Percentiles rank a stretch among this genome's conserved stretches.
Conservation (phyloP, 331 rosid genomes). For the Rhamnella rubrinervis region DNA sequence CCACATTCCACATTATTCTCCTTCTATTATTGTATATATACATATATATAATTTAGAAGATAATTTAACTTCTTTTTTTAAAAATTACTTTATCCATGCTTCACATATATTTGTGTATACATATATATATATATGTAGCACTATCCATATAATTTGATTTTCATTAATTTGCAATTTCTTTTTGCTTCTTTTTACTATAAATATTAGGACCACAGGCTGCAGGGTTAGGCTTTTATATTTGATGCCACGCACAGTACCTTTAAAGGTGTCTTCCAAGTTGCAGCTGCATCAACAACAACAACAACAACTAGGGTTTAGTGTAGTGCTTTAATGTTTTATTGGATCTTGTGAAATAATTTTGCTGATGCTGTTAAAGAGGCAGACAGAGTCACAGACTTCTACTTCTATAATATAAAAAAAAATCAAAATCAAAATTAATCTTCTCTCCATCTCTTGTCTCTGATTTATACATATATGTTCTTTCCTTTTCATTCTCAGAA, state of each 20-base stretch:
- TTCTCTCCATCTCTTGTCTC: constrained; percentile 25
- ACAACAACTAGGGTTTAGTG: constrained; percentile 29
- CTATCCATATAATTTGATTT: not conserved
- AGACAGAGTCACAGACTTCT: constrained; percentile 28
- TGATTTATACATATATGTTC: constrained; percentile 30
- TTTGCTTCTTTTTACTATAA: not conserved
- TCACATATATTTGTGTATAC: not conserved
- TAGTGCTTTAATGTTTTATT: constrained; percentile 47
- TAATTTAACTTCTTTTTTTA: not conserved
- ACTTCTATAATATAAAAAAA: not conserved
- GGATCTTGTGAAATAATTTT: constrained; percentile 60
- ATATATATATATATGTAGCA: not conserved
- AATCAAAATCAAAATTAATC: constrained; percentile 17
- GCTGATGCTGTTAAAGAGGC: constrained; percentile 7
- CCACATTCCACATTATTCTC: constrained; percentile 17
- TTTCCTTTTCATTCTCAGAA: constrained; percentile 58
- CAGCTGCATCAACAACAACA: constrained; percentile 7
- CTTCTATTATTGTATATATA: not conserved
- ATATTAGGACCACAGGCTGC: constrained; percentile 10
- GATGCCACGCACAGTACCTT: constrained; percentile 15
- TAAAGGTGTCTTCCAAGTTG: constrained; percentile 25
- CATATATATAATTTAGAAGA: not conserved
- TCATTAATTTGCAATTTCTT: not conserved
- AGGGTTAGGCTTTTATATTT: not conserved
- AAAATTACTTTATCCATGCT: not conserved